These are phyloP conservation scores for Penicillium argentinense DNA, from an alignment of 495 filamentous ascomycete species.

Conservation along the genomic window DNA sequence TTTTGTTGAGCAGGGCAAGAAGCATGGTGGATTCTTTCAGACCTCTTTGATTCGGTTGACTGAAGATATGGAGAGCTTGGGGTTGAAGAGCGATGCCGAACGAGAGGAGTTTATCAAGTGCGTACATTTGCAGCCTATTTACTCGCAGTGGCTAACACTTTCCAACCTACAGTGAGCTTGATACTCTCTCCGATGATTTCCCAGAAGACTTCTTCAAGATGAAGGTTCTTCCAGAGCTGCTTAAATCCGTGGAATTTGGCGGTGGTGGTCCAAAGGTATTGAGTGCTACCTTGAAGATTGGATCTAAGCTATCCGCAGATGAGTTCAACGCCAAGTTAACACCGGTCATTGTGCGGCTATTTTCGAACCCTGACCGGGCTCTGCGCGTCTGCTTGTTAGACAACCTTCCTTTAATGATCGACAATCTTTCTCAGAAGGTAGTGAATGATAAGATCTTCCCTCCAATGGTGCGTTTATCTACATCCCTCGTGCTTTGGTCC, in stretches of 20 bases:
- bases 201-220: constrained; percentile 97
- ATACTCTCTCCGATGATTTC: constrained; percentile 85
- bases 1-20: constrained; percentile 86
- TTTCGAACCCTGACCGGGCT: constrained; percentile 87
- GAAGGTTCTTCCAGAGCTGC: constrained; percentile 92
- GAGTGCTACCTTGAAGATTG: constrained; percentile 82
- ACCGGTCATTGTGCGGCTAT: constrained; percentile 83
- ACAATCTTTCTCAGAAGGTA: constrained; percentile 81
- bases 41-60: constrained; percentile 87
- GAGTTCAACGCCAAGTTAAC: constrained; percentile 85
- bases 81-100: constrained; percentile 80
- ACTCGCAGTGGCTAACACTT: too few relatives aligned
- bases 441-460: constrained; percentile 98
- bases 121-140: too few relatives aligned
- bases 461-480: constrained; percentile 62
- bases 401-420: constrained; percentile 87
- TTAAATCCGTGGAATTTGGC: constrained; percentile 96
- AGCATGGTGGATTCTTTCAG: constrained; percentile 84
- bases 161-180: constrained; percentile 89
- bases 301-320: constrained; percentile 78
- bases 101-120: constrained; percentile 83
- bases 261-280: constrained; percentile 94
- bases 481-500: constrained; percentile 4
- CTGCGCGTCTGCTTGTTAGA: constrained; percentile 90
- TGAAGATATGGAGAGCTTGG: constrained; percentile 88